Conservation (phyloP, 1,284 basidiomycete genomes). For the Ustilago shanxiensis region DNA sequence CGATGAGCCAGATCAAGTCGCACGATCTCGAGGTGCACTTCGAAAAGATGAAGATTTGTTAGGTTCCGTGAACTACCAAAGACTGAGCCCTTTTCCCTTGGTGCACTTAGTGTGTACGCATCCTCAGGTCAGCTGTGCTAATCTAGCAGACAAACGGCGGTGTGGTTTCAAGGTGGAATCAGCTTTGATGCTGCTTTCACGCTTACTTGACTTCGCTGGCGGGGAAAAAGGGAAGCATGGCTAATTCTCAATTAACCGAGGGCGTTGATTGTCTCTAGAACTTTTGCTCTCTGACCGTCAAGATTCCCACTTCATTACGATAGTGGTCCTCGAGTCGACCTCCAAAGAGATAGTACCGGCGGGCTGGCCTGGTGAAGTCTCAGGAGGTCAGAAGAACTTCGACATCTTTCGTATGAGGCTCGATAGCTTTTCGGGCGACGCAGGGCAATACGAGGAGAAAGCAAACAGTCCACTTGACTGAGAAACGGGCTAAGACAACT, state of each 20-base stretch:
- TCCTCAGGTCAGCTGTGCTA: not conserved
- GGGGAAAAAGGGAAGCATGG: not conserved
- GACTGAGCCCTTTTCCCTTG: no score
- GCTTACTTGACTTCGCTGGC: not conserved
- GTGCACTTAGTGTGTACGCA: no score
- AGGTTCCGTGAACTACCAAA: no score
- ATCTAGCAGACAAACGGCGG: not conserved
- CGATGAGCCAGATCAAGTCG: no score
- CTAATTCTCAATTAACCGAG: conserved; percentile 6
- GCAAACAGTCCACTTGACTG: no score
- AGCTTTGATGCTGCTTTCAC: not conserved
- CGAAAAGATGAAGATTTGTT: no score
- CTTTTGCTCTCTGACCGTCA: no score
- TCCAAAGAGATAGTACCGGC: not conserved
- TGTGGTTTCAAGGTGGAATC: not conserved
- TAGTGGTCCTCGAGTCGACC: no score
- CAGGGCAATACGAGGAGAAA: conserved; percentile 1
- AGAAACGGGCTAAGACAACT: not conserved
- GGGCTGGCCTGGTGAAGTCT: not conserved
- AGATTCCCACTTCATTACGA: no score
- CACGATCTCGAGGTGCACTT: no score
- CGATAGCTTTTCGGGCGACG: conserved; percentile 1
- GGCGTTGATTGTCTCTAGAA: not conserved
- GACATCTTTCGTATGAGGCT: not conserved
- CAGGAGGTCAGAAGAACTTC: not conserved